phyloP scores from a whole-genome alignment of 345 rosid genomes.

The Cardamine resedifolia region DNA sequence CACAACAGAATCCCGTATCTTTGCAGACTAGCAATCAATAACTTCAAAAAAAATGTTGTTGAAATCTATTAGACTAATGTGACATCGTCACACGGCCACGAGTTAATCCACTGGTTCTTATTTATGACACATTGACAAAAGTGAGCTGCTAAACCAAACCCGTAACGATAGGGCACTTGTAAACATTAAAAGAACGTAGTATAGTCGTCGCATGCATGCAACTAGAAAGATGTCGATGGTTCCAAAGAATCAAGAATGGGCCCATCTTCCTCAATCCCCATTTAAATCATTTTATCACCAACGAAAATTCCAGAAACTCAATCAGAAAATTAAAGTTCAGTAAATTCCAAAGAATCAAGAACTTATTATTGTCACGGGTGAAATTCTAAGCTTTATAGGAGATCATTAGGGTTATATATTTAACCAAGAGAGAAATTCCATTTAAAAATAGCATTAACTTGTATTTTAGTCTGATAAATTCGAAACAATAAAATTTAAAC shows the following conservation, averaged over 20 bases:
- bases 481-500: neutral
- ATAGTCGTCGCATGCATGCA: constrained; percentile 24
- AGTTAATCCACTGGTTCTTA: neutral
- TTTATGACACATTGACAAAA: constrained; percentile 7
- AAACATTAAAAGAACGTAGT: constrained; percentile 24
- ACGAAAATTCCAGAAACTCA: neutral
- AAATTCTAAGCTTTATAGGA: neutral
- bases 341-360: constrained; percentile 12
- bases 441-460: neutral
- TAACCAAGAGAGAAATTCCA: neutral
- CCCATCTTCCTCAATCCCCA: constrained; percentile 26
- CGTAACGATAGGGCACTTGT: constrained; percentile 17
- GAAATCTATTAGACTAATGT: neutral
- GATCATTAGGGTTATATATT: neutral
- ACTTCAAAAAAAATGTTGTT: neutral
- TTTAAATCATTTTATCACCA: neutral
- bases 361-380: neutral
- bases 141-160: neutral
- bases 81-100: constrained; percentile 2
- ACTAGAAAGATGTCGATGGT: constrained; percentile 25
- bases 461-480: neutral
- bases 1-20: neutral
- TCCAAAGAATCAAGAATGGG: constrained; percentile 27
- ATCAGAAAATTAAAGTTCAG: neutral
- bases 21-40: neutral